These are phyloP conservation scores for Leccinum subrobustum DNA, from an alignment of 1,284 basidiomycete genomes.

Conservation along the genomic window DNA sequence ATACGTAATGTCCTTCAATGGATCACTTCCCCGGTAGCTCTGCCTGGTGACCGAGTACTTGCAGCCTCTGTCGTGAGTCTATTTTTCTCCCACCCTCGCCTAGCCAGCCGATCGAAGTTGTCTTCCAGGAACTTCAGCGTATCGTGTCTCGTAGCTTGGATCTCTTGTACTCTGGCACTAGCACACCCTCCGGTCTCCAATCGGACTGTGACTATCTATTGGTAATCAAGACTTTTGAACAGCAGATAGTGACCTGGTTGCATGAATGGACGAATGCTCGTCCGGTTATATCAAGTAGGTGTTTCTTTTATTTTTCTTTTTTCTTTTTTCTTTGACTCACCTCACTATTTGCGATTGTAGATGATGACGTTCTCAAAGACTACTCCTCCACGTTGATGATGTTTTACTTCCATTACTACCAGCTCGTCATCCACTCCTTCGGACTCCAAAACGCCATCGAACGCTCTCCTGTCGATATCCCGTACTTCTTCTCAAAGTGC, in stretches of 20 bases:
- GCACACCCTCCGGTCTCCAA: conserved; percentile 80
- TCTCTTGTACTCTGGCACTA: conserved; percentile 84
- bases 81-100: conserved; percentile 2
- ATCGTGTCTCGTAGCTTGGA: conserved; percentile 88
- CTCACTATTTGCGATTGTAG: conserved; percentile 10
- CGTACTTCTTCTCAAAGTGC: conserved; percentile 85
- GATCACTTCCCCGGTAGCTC: conserved; percentile 60
- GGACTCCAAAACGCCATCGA: conserved; percentile 93
- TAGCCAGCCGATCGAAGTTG: conserved; percentile 2
- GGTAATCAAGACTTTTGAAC: conserved; percentile 82
- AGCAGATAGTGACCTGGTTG: conserved; percentile 71
- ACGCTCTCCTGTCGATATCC: conserved; percentile 68
- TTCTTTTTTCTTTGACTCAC: neutral
- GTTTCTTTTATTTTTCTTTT: neutral
- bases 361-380: conserved; percentile 37
- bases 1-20: conserved; percentile 82
- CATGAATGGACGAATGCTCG: conserved; percentile 53
- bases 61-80: conserved; percentile 68
- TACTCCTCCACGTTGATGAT: conserved; percentile 58
- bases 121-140: conserved; percentile 74
- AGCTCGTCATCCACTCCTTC: conserved; percentile 90
- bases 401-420: conserved; percentile 84
- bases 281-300: conserved; percentile 19
- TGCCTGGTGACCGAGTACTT: conserved; percentile 62
- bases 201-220: conserved; percentile 86